phyloP scores from a whole-genome alignment of 192 early-diverging fungal species.

The Coemansia sp. region DNA sequence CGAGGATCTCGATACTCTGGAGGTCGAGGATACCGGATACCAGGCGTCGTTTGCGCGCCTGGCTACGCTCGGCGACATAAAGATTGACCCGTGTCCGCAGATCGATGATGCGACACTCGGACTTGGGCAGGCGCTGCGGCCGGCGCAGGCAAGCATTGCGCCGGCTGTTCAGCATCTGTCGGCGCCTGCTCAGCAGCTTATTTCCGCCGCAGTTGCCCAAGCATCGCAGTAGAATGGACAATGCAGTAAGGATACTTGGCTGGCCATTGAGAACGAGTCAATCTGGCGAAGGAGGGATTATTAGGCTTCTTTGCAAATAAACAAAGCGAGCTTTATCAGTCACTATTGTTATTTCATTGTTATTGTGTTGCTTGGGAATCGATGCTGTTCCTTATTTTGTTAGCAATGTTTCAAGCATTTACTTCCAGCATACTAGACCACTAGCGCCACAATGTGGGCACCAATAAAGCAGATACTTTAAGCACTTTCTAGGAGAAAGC shows the following conservation, averaged over 20 bases:
- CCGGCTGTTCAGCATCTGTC: constrained; percentile 28
- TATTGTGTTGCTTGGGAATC: no score
- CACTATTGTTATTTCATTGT: no score
- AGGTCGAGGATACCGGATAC: constrained; percentile 83
- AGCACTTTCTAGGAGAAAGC: no score
- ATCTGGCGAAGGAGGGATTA: no score
- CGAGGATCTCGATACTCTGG: constrained; percentile 67
- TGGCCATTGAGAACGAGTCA: neutral
- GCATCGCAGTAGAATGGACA: constrained; percentile 5
- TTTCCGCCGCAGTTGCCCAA: constrained; percentile 16
- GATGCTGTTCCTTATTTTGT: no score
- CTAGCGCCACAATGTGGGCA: no score
- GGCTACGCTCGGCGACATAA: constrained; percentile 66
- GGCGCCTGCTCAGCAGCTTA: constrained; percentile 12
- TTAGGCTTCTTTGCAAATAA: no score
- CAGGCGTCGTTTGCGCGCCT: constrained; percentile 83
- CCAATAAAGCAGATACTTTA: no score
- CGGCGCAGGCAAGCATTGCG: constrained; percentile 22
- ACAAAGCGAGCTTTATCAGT: no score
- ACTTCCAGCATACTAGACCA: no score
- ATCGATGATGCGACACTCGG: constrained; percentile 43
- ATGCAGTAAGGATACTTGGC: neutral
- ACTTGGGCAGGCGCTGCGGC: constrained; percentile 33
- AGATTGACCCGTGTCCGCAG: constrained; percentile 66
- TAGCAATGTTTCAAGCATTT: no score